Base-by-base conservation (phyloP, 495 filamentous ascomycete genomes). In the Aspergillus cristatus region DNA sequence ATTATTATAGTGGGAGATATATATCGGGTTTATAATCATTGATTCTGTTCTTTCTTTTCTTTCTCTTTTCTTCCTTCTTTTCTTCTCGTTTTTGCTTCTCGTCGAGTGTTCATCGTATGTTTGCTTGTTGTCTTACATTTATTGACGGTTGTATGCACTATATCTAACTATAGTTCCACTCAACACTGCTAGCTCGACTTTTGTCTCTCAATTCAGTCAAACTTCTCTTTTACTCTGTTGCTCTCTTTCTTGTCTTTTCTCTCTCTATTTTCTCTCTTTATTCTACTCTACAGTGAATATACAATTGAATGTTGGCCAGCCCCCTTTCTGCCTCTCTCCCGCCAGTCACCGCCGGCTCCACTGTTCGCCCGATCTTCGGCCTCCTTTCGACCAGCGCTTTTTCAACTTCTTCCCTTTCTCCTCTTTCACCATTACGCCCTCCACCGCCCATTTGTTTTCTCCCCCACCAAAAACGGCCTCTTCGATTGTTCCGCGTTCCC, bases 401-500 rank as follows among this genome's bases (percentile, higher is more conserved):
- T n/a, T n/a, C n/a, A n/a, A n/a, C n/a, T n/a, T n/a, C n/a, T n/a
- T n/a, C n/a, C n/a, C n/a, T n/a, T n/a, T n/a, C n/a, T n/a, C 32
- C 26, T 30, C 34, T 44, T 40, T 35, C 43, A 41, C 34, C 45
- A 11, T 32, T 7, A 11, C 6, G 2, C 4, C 35, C 13, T 3
- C 40, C 15, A 29, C 12, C 13, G n/a, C 37, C 22, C 34, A 35
- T 26, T 38, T 35, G 28, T 48, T 41, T 18, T 33, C 46, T 43
- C 48, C 37, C 31, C 16, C 37, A 12, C 40, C 43, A 16, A 60
- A 58, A 47, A 67, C 62, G 60, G 55, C 62, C 48, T 60, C 57
- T 44, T 54, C 53, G 42, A 41, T 46, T 33, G 12, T 33, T 42
- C 35, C 40, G 41, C 43, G 40, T 36, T 34, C 48, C 38, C 48